Base-by-base conservation (phyloP, 2,329 filamentous ascomycete genomes). In the Sporothrix humicola region DNA sequence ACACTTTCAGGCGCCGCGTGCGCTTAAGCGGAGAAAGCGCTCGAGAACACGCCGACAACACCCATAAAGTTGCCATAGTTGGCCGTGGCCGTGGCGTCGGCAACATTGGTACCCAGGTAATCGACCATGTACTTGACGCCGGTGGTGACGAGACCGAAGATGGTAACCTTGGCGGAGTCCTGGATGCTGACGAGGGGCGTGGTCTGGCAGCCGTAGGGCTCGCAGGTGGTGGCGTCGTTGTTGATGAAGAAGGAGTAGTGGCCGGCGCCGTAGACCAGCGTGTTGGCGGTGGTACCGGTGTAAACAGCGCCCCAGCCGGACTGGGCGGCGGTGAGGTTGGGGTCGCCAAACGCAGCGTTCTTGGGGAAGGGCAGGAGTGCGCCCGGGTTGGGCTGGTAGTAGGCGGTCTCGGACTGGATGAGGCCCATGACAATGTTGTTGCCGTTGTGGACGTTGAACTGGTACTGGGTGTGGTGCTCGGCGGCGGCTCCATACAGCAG, bases 361-460 rank as follows among this genome's bases (percentile, higher is more conserved):
- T 79, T 74, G 10, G 69, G 3, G 63, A 59, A 74, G 23, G 74
- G 74, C 17, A 46, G 26, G 4, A 59, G 48, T 12, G 69, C 74
- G 23, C 23, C 65, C 5, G 91, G 91, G 78, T 87, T 88, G 31
- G 90, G 88, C 80, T 93, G 91, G 81, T 88, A 92, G 81, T 93
- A 93, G 0, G 91, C 88, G 3, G 91, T 90, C 80, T 93, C 91
- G 68, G 90, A 90, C 79, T 93, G 91, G 68, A 90, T 87, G 77
- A 90, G 85, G n/a, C 89, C 89, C 78, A 89, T 87, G 79, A 87
- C 90, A 73, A 92, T 81, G 77, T 92, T 87, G 66, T 85, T 83
- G 8, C 91, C 90, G 71, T 85, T 83, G 77, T 84, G 82, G 71
- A 93, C 82, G 77, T 92, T 88, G 80, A 93, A 93, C 79, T 93